Conservation (phyloP, 2,329 filamentous ascomycete species). For the Lasiodiplodia gonubiensis region DNA sequence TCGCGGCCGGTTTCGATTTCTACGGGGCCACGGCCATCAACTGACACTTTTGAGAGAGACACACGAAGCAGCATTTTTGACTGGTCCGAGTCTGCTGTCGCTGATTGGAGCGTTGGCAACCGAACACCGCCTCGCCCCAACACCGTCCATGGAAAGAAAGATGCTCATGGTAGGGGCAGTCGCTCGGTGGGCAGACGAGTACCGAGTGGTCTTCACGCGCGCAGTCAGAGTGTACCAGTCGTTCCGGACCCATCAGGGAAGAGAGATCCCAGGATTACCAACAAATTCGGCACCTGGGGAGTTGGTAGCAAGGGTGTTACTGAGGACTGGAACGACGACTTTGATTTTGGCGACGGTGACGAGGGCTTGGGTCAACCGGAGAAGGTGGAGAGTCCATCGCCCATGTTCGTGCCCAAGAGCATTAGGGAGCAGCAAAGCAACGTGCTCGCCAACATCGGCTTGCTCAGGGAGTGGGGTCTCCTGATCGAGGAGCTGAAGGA, state of each 20-base stretch:
- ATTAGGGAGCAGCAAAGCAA: constrained; percentile 83
- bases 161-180: constrained; percentile 72
- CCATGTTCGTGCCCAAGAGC: constrained; percentile 76
- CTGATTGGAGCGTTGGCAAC: constrained; percentile 66
- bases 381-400: constrained; percentile 49
- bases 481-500: constrained; percentile 84
- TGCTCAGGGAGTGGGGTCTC: constrained; percentile 79
- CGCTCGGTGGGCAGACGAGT: constrained; percentile 70
- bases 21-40: constrained; percentile 25
- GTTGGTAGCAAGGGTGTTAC: constrained; percentile 78
- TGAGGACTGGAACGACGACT: constrained; percentile 90
- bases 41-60: constrained; percentile 47
- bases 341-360: constrained; percentile 67
- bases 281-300: constrained; percentile 83
- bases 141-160: constrained; percentile 78
- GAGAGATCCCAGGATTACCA: constrained; percentile 62
- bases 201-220: constrained; percentile 72
- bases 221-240: constrained; percentile 81
- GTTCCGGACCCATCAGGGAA: constrained; percentile 63
- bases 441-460: constrained; percentile 81
- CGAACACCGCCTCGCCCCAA: constrained; percentile 69
- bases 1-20: constrained; percentile 37
- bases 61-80: constrained; percentile 74
- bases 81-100: constrained; percentile 68
- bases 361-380: constrained; percentile 40